A percentile compares a stretch with the other conserved stretches of the same genome.
Conservation (phyloP, 179 eudicot species). For the Nepenthes alata region DNA sequence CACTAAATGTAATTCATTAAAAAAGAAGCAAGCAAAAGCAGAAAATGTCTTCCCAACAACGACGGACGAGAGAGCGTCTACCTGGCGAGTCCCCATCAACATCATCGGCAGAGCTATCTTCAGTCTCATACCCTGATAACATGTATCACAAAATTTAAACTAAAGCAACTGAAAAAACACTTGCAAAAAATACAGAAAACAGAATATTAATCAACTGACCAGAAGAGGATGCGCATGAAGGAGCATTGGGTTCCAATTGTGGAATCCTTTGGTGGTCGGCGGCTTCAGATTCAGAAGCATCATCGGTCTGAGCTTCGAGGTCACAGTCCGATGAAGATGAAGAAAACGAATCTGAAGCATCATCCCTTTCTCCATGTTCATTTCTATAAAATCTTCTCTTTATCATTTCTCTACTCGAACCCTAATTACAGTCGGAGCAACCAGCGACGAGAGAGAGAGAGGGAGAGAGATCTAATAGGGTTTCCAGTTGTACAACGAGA, state of each 20-base stretch:
- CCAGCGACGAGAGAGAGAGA: no score
- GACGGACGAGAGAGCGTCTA: conserved; percentile 4
- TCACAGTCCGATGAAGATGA: conserved; percentile 65
- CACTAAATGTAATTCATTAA: no score
- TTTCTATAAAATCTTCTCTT: conserved; percentile 62
- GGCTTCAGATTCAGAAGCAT: conserved; percentile 19
- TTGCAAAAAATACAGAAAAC: neutral
- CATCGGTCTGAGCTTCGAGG: conserved; percentile 25
- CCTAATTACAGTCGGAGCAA: no score
- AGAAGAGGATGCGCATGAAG: no score
- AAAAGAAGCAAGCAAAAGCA: neutral
- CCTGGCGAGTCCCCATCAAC: conserved; percentile 53
- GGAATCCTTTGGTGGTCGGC: conserved; percentile 11
- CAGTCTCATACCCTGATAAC: conserved; percentile 60
- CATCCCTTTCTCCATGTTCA: conserved; percentile 49
- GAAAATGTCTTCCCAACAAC: neutral
- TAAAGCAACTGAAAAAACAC: no score
- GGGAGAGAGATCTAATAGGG: no score
- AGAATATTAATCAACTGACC: conserved; percentile 10
- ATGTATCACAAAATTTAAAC: no score
- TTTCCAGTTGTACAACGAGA: no score
- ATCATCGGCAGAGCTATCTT: conserved; percentile 61
- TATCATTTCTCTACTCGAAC: conserved; percentile 31
- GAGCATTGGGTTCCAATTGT: no score
- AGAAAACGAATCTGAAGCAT: conserved; percentile 36